Conservation (phyloP, 306 rosid genomes). For the Alnus rubra region DNA sequence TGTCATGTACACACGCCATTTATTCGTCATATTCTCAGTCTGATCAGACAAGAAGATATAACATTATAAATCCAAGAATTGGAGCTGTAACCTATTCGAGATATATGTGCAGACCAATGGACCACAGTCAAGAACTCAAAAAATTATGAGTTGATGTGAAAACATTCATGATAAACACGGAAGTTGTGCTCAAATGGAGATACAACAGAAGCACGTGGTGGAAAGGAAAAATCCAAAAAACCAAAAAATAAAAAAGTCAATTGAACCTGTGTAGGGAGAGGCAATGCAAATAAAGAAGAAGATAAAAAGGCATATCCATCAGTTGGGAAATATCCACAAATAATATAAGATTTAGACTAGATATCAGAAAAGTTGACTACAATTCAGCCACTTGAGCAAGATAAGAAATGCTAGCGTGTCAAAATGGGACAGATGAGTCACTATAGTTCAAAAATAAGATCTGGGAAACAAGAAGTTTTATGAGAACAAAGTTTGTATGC, state of each 20-base stretch:
- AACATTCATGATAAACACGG: neutral
- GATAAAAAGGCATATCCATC: neutral
- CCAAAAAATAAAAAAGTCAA: neutral
- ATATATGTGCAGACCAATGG: neutral
- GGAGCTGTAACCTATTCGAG: neutral
- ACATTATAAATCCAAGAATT: neutral
- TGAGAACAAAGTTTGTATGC: neutral
- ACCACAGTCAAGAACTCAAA: neutral
- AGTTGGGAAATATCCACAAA: neutral
- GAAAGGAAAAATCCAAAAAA: neutral
- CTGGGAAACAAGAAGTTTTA: neutral
- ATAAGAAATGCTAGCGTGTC: neutral
- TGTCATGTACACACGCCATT: slow-evolving; percentile 98
- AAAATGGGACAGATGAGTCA: no score
- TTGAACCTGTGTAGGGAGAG: neutral
- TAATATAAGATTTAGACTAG: neutral
- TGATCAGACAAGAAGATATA: slow-evolving; percentile 34
- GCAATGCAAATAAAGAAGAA: neutral
- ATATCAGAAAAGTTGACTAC: neutral
- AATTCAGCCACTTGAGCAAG: neutral
- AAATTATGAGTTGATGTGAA: neutral
- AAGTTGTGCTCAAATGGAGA: neutral
- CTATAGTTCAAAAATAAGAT: neutral
- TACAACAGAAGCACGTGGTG: neutral
- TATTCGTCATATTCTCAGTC: slow-evolving; percentile 90